Evolutionary conservation across 163 green algal genomes (phyloP).

Genomic region (Volvox carteri): DNA sequence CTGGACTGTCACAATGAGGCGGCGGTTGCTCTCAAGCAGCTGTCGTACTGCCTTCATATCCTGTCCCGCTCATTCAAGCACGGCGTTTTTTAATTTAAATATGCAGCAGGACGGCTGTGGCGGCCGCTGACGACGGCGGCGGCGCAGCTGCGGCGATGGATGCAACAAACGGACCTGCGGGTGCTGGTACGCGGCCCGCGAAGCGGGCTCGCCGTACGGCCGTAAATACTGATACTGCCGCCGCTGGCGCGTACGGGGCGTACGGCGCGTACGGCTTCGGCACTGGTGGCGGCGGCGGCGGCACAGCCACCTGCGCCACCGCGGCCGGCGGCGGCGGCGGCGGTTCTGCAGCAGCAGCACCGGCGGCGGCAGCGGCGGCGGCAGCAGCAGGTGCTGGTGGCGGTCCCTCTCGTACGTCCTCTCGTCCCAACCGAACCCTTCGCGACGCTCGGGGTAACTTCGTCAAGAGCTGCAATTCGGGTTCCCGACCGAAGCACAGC

Average conservation of each 20-base stretch:
- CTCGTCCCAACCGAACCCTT: constrained; percentile 12
- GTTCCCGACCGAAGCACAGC: constrained; percentile 50
- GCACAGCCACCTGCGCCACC: neutral
- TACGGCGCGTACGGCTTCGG: neutral
- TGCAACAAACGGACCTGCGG: no score
- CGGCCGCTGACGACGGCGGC: neutral
- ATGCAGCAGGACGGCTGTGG: no score
- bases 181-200: neutral
- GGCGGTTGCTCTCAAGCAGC: no score
- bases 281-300: neutral
- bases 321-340: neutral
- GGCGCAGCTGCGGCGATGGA: neutral
- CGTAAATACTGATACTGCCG: neutral
- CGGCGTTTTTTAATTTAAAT: no score
- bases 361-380: neutral
- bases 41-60: no score
- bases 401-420: neutral
- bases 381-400: neutral
- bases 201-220: constrained; percentile 6
- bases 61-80: no score
- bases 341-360: neutral
- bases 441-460: constrained; percentile 53
- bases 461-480: constrained; percentile 22
- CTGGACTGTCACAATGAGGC: no score
- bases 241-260: neutral